Evolutionary conservation across 108 stramenopile genomes (phyloP), one percentile per base, ranked within the genome.

Genomic region (Nannochloropsis gaditana): DNA sequence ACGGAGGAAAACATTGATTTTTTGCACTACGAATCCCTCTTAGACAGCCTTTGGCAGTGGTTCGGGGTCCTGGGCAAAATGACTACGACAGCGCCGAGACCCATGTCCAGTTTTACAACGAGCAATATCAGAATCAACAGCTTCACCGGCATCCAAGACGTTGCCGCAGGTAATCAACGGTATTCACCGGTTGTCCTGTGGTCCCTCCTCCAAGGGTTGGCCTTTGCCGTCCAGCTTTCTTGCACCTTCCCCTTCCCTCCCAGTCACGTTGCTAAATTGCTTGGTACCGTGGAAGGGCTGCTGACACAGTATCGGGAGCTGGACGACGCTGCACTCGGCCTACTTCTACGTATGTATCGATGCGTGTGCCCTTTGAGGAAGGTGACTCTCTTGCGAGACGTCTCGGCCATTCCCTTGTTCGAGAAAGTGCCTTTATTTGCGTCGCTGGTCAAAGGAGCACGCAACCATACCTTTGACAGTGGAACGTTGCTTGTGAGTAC

Each of bases 41-140:
- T 73, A n/a, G 59, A 73, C 59, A 73, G 19, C 19, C 59, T 73
- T 73, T 73, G 59, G 59, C 59, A 73, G 59, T 73, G 59, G 59
- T 73, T 73, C 59, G 59, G 19, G n/a, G n/a, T n/a, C 59, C 59
- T 73, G 59, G 59, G 2, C 59, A 73, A 73, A 6, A 6, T 73
- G 59, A 6, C 59, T 11, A 31, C 31, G 31, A 31, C 31, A 31
- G 31, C 31, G 31, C 31, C 31, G 31, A 31, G 31, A 31, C 31
- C 31, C 31, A 31, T 31, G 31, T 0, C 31, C 31, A 50, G 47
- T 73, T 15, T 73, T n/a, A 73, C 59, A n/a, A 73, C 59, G 19
- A 73, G 59, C 59, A 73, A 73, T n/a, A 73, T 15, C 59, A 73
- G 2, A 2, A 73, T 15, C 59, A 73, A n/a, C 59, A 73, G 2